These are phyloP conservation scores for Cenchrus purpureus DNA, from an alignment of 176 grass and related monocot genomes.

Conservation along the genomic window DNA sequence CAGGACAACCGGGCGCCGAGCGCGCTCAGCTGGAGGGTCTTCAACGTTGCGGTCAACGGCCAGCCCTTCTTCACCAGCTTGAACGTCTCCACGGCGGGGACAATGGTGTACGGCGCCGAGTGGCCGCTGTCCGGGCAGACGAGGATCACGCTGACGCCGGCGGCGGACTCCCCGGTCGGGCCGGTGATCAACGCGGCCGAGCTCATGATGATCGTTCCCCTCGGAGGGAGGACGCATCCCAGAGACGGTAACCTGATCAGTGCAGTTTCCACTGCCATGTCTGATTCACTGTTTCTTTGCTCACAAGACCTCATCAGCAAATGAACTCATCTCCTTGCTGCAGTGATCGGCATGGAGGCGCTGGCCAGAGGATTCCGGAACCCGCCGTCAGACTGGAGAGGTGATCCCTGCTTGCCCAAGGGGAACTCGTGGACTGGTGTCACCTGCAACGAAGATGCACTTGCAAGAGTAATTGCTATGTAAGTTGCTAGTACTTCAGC, in stretches of 20 bases:
- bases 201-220: constrained; percentile 72
- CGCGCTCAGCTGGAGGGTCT: constrained; percentile 70
- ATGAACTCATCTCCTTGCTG: not conserved
- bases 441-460: constrained; percentile 52
- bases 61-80: constrained; percentile 65
- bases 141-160: constrained; percentile 68
- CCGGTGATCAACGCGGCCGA: constrained; percentile 93
- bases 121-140: constrained; percentile 74
- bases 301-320: not conserved
- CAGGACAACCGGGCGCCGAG: constrained; percentile 74
- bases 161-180: constrained; percentile 59
- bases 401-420: constrained; percentile 83
- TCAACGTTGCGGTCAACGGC: constrained; percentile 79
- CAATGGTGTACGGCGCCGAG: constrained; percentile 52
- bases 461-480: constrained; percentile 63
- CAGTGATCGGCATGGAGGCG: constrained; percentile 84
- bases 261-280: not conserved
- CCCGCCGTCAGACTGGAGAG: constrained; percentile 75
- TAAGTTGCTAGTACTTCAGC: constrained; percentile 42
- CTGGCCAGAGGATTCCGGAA: constrained; percentile 65
- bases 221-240: constrained; percentile 74
- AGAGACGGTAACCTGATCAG: constrained; percentile 73
- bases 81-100: constrained; percentile 75
- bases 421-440: constrained; percentile 85
- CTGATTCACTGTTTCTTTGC: not conserved